These are phyloP conservation scores for Boletus nobilissimus DNA, from an alignment of 1,284 basidiomycete genomes.

Conservation along the genomic window DNA sequence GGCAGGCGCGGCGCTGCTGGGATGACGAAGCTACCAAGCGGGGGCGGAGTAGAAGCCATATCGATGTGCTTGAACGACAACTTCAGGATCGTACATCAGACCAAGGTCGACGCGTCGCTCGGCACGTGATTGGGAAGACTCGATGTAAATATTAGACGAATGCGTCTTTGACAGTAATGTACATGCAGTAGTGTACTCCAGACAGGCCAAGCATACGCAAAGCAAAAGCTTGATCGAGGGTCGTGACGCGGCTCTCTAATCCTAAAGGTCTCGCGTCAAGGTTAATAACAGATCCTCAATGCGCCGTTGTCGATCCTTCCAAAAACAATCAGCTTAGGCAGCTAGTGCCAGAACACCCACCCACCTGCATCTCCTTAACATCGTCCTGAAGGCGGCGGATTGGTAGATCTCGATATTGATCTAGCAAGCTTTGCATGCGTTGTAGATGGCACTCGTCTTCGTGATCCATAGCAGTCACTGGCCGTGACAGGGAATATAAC, in stretches of 20 bases:
- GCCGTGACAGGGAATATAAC: constrained; percentile 40
- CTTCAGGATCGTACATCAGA: not conserved
- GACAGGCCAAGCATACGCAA: not conserved
- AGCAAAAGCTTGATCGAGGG: not conserved
- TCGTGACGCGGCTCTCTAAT: constrained; percentile 10
- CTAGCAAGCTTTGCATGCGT: constrained; percentile 68
- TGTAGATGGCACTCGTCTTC: constrained; percentile 57
- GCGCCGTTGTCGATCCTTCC: constrained; percentile 77
- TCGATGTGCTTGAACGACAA: not conserved
- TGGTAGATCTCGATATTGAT: constrained; percentile 69
- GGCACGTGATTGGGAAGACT: constrained; percentile 33
- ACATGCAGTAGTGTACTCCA: constrained; percentile 11
- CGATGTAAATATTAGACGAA: not conserved
- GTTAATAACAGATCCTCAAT: constrained; percentile 76
- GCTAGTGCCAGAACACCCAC: constrained; percentile 26
- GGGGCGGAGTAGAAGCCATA: constrained; percentile 49
- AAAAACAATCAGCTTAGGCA: constrained; percentile 11
- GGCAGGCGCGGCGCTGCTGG: constrained; percentile 42
- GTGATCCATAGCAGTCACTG: constrained; percentile 32
- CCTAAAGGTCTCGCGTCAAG: constrained; percentile 61
- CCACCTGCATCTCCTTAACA: constrained; percentile 81
- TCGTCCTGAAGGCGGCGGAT: constrained; percentile 75
- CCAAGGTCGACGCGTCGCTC: constrained; percentile 19
- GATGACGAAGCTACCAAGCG: constrained; percentile 41
- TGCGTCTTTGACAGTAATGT: not conserved